These are phyloP conservation scores for Entomortierella chlamydospora DNA, from an alignment of 192 early-diverging fungal genomes.

Conservation along the genomic window DNA sequence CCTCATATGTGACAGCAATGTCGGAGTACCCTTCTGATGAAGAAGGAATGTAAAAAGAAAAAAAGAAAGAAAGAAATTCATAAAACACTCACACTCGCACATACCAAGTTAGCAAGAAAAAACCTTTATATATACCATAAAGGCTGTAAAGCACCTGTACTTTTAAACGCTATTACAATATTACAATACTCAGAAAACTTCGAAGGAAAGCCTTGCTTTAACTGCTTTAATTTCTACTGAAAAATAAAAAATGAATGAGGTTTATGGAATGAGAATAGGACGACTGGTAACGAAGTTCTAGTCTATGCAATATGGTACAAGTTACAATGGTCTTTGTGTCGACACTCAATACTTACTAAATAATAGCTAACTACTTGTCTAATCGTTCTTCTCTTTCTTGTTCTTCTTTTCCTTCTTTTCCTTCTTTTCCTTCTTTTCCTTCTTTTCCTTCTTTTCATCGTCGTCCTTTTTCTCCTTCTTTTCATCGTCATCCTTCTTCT, in stretches of 20 bases:
- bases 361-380: neutral
- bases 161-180: neutral
- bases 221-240: too few relatives aligned
- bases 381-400: neutral
- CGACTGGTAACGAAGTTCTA: too few relatives aligned
- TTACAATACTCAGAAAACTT: too few relatives aligned
- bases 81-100: neutral
- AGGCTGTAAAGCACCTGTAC: conserved; percentile 4
- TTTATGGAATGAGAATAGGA: too few relatives aligned
- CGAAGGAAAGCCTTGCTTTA: too few relatives aligned
- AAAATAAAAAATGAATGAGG: too few relatives aligned
- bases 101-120: too few relatives aligned
- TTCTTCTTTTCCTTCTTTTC: conserved; percentile 12
- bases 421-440: conserved; percentile 37
- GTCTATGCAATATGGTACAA: neutral
- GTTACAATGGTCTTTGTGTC: too few relatives aligned
- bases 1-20: conserved; percentile 31
- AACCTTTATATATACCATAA: too few relatives aligned
- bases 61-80: neutral
- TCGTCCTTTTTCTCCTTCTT: conserved; percentile 15
- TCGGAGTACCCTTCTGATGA: conserved; percentile 38
- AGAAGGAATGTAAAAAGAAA: conserved; percentile 10
- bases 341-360: too few relatives aligned
- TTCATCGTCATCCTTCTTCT: conserved; percentile 11
- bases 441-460: conserved; percentile 24